Percentiles rank a stretch among this genome's conserved stretches.
phyloP scores from a whole-genome alignment of 148 eudicot genomes.

The Camellia sinensis region DNA sequence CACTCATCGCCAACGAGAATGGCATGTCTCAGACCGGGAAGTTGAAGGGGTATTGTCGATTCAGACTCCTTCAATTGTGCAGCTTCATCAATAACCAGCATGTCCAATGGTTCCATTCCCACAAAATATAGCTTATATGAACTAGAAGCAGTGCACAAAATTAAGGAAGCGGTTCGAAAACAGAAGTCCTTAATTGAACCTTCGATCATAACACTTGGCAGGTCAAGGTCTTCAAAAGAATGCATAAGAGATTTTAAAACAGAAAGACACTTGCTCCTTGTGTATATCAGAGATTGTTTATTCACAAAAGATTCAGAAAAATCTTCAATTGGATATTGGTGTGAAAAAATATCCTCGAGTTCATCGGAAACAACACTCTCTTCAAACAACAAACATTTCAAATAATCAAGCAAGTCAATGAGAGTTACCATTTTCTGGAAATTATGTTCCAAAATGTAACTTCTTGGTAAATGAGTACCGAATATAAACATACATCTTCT shows the following conservation, averaged over 20 bases:
- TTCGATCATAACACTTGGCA: slow-evolving; percentile 31
- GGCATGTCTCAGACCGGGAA: slow-evolving; percentile 55
- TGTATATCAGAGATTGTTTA: slow-evolving; percentile 13
- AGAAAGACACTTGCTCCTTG: slow-evolving; percentile 31
- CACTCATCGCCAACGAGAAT: slow-evolving; percentile 72
- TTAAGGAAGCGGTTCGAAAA: slow-evolving; percentile 56
- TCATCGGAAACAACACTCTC: slow-evolving; percentile 32
- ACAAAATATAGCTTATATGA: slow-evolving; percentile 47
- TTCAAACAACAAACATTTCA: slow-evolving; percentile 38
- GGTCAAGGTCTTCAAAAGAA: slow-evolving; percentile 36
- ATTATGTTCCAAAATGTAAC: slow-evolving; percentile 34
- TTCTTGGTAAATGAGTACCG: slow-evolving; percentile 51
- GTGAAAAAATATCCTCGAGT: slow-evolving; percentile 33
- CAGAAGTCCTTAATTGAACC: slow-evolving; percentile 37
- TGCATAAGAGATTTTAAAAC: slow-evolving; percentile 32
- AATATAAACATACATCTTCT: slow-evolving; percentile 39
- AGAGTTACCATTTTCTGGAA: slow-evolving; percentile 27
- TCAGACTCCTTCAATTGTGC: slow-evolving; percentile 80
- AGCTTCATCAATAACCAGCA: slow-evolving; percentile 84
- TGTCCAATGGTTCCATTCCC: slow-evolving; percentile 33
- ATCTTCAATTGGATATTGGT: slow-evolving; percentile 15
- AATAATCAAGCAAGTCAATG: slow-evolving; percentile 22
- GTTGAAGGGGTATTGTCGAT: slow-evolving; percentile 63
- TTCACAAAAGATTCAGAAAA: slow-evolving; percentile 15
- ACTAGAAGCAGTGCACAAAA: slow-evolving; percentile 62